Conservation (phyloP, 169 alveolate species). For the Condylostoma magnum region DNA sequence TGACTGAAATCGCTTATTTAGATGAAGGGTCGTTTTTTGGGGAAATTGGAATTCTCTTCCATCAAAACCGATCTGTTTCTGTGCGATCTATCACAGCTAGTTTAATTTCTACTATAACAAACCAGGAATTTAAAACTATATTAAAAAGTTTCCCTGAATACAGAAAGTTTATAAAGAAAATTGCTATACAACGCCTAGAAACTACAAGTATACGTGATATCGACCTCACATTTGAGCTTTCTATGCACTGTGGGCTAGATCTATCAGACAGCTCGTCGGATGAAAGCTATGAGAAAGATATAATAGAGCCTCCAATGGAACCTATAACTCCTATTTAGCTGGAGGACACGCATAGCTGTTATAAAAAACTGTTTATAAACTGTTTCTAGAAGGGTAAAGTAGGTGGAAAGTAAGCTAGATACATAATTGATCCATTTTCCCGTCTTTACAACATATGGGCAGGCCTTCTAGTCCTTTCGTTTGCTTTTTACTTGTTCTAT, state of each 20-base stretch:
- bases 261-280: not conserved
- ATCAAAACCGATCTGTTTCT: conserved; percentile 34
- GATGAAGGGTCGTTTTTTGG: conserved; percentile 60
- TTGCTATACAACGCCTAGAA: conserved; percentile 48
- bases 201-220: conserved; percentile 47
- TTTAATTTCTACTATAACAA: conserved; percentile 31
- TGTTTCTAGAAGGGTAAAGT: too few relatives aligned
- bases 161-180: conserved; percentile 30
- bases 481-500: conserved; percentile 33
- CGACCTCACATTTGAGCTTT: not conserved
- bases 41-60: conserved; percentile 53
- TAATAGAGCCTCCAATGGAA: too few relatives aligned
- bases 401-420: too few relatives aligned
- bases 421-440: conserved; percentile 23
- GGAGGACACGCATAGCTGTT: too few relatives aligned
- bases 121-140: conserved; percentile 23
- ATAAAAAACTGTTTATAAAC: too few relatives aligned
- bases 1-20: conserved; percentile 43
- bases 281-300: too few relatives aligned
- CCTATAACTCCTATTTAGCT: too few relatives aligned
- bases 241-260: not conserved
- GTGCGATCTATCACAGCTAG: conserved; percentile 40
- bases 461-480: not conserved
- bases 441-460: conserved; percentile 33
- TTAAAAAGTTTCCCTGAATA: conserved; percentile 42